Conservation (phyloP, 202 grass and related monocot genomes). For the Eragrostis tef region DNA sequence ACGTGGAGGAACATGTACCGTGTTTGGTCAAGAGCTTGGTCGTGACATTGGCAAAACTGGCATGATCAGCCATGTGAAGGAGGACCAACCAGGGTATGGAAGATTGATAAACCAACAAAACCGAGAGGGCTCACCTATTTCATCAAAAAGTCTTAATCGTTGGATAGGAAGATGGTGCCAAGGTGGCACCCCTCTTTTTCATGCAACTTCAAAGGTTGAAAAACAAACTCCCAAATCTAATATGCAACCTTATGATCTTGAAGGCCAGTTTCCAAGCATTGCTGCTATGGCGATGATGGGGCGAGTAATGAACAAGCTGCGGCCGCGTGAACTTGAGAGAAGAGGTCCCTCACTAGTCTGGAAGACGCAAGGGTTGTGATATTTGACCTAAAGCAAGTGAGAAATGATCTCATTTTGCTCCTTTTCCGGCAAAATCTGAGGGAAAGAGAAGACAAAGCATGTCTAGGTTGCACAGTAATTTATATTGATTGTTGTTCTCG, state of each 20-base stretch:
- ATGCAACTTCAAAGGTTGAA: conserved; percentile 39
- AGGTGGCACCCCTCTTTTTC: conserved; percentile 48
- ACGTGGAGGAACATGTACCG: conserved; percentile 36
- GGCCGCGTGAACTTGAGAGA: conserved; percentile 68
- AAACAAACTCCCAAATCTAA: conserved; percentile 32
- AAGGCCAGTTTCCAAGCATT: conserved; percentile 62
- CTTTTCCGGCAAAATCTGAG: too few relatives aligned
- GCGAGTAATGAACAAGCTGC: conserved; percentile 68
- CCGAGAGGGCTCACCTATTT: conserved; percentile 34
- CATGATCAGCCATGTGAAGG: conserved; percentile 33
- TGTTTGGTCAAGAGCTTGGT: conserved; percentile 37
- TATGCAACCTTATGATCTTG: conserved; percentile 39
- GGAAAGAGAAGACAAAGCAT: background rate
- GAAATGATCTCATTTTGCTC: background rate
- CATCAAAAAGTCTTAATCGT: conserved; percentile 37
- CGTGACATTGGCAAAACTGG: conserved; percentile 15
- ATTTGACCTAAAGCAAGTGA: conserved; percentile 1
- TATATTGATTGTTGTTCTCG: background rate
- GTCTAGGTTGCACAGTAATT: background rate
- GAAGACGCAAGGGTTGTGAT: conserved; percentile 63
- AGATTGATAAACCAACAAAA: conserved; percentile 35
- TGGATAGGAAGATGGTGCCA: conserved; percentile 67
- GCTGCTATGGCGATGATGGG: conserved; percentile 91
- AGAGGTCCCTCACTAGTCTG: conserved; percentile 70
- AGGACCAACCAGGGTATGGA: conserved; percentile 35